phyloP scores from a whole-genome alignment of 257 asterid species.

The Nicotiana undulata region DNA sequence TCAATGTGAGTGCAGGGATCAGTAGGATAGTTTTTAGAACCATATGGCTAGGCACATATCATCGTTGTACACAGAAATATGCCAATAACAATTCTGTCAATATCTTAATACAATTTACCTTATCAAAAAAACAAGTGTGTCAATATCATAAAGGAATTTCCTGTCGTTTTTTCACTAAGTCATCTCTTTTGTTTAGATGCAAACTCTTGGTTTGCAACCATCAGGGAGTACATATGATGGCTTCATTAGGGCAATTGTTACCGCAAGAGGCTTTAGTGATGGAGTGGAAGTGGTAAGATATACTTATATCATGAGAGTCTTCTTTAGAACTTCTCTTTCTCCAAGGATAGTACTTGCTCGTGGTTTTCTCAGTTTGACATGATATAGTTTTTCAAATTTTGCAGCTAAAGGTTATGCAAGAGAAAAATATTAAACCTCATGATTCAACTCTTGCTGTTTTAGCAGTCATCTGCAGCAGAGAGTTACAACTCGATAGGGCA shows the following conservation, averaged over 20 bases:
- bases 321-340: not conserved
- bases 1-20: not conserved
- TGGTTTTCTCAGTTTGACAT: constrained; percentile 13
- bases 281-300: constrained; percentile 71
- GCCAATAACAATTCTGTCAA: not conserved
- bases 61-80: not conserved
- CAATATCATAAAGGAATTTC: not conserved
- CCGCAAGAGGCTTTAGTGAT: constrained; percentile 40
- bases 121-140: too few species aligned
- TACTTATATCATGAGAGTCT: not conserved
- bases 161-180: not conserved
- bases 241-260: constrained; percentile 51
- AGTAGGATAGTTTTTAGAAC: not conserved
- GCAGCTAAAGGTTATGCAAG: constrained; percentile 76
- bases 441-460: constrained; percentile 70
- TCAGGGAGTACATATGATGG: constrained; percentile 56
- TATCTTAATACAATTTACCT: too few species aligned
- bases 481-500: constrained; percentile 65
- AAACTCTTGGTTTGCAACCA: constrained; percentile 68
- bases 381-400: constrained; percentile 6
- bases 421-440: constrained; percentile 56
- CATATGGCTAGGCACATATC: not conserved
- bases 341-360: not conserved
- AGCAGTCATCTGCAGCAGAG: constrained; percentile 71
- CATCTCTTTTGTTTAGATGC: constrained; percentile 50